Evolutionary conservation across 2,329 filamentous ascomycete species (phyloP).

Genomic region (Hymenoscyphus linearis): DNA sequence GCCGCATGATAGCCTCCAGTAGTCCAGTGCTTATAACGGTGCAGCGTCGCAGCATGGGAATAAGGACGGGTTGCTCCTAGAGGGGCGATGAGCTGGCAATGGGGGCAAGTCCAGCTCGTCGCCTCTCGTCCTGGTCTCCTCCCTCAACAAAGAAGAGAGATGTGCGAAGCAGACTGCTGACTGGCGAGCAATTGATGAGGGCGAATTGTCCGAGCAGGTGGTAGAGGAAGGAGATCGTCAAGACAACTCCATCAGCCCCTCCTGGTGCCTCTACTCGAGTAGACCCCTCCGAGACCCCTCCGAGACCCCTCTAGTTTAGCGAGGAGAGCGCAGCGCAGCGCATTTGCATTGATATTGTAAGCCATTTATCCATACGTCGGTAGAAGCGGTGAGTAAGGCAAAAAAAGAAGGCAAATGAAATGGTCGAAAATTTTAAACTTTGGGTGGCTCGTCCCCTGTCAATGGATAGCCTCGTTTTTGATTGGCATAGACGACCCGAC

Average conservation of each 20-base stretch:
- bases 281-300: too few species aligned
- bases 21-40: background rate
- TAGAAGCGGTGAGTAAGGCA: constrained; percentile 6
- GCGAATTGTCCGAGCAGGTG: background rate
- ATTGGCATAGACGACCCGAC: constrained; percentile 2
- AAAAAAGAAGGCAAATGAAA: constrained; percentile 6
- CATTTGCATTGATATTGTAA: too few species aligned
- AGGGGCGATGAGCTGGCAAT: background rate
- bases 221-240: background rate
- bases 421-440: background rate
- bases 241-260: background rate
- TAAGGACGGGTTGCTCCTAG: background rate
- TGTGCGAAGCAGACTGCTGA: background rate
- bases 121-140: background rate
- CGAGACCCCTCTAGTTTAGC: background rate
- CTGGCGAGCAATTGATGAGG: background rate
- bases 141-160: background rate
- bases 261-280: too few species aligned
- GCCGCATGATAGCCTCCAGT: background rate
- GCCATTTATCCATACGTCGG: too few species aligned
- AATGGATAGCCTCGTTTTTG: constrained; percentile 1
- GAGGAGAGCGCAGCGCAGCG: background rate
- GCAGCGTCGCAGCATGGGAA: background rate
- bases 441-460: constrained; percentile 1
- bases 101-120: background rate